A percentile compares a stretch with the other conserved stretches of the same genome.
phyloP scores from a whole-genome alignment of 352 stramenopile genomes.

The Elongisporangium undulatum region DNA sequence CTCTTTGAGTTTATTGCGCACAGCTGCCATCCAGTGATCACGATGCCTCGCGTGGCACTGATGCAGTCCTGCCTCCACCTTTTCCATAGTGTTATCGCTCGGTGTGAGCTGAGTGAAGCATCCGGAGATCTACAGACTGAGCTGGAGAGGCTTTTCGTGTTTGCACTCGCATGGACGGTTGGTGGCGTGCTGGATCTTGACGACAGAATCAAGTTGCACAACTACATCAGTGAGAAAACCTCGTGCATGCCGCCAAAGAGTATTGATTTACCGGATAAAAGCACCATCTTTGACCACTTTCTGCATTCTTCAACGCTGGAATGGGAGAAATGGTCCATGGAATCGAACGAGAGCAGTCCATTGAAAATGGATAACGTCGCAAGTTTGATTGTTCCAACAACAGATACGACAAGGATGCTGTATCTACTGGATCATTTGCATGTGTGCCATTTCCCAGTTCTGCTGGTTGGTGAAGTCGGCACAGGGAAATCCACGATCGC shows the following conservation, averaged over 20 bases:
- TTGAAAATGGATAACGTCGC: slow-evolving; percentile 57
- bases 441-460: slow-evolving; percentile 43
- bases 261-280: not conserved
- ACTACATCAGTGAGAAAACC: slow-evolving; percentile 47
- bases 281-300: slow-evolving; percentile 91
- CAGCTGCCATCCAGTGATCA: slow-evolving; percentile 67
- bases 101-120: slow-evolving; percentile 57
- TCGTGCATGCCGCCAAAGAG: not conserved
- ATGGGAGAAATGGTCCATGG: slow-evolving; percentile 84
- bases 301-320: slow-evolving; percentile 87
- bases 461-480: slow-evolving; percentile 82
- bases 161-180: slow-evolving; percentile 78
- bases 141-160: slow-evolving; percentile 83
- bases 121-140: slow-evolving; percentile 51
- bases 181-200: slow-evolving; percentile 82
- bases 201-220: slow-evolving; percentile 67
- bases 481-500: slow-evolving; percentile 87
- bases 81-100: slow-evolving; percentile 46
- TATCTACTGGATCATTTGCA: slow-evolving; percentile 72
- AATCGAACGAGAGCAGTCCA: slow-evolving; percentile 20
- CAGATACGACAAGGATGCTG: slow-evolving; percentile 70
- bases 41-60: slow-evolving; percentile 58
- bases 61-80: slow-evolving; percentile 74
- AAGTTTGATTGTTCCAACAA: slow-evolving; percentile 82
- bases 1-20: slow-evolving; percentile 71